These are phyloP conservation scores for Fusarium sp. DNA, from an alignment of 2,329 filamentous ascomycete species.

Conservation along the genomic window DNA sequence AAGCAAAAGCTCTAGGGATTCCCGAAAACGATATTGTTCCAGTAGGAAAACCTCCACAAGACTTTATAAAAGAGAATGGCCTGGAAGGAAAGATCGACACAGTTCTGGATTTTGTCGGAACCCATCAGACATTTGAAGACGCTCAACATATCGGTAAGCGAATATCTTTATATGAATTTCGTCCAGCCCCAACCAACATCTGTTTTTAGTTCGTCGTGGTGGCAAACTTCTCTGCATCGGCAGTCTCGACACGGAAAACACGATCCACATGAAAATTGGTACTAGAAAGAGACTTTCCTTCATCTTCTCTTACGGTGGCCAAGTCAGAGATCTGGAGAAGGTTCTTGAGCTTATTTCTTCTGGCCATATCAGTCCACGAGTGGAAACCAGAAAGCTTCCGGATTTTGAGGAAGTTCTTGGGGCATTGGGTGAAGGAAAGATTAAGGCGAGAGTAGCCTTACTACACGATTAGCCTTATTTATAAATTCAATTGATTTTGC, in stretches of 20 bases:
- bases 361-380: constrained; percentile 21
- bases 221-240: constrained; percentile 56
- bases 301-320: constrained; percentile 59
- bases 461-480: neutral
- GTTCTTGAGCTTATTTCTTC: constrained; percentile 41
- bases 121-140: constrained; percentile 41
- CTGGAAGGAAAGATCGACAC: constrained; percentile 29
- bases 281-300: constrained; percentile 56
- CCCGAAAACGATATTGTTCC: constrained; percentile 28
- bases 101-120: constrained; percentile 38
- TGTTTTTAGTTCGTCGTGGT: constrained; percentile 24
- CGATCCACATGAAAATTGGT: constrained; percentile 57
- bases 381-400: constrained; percentile 19
- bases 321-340: constrained; percentile 53
- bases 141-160: constrained; percentile 36
- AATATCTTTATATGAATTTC: neutral
- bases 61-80: constrained; percentile 11
- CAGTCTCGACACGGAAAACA: constrained; percentile 54
- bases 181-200: fast-evolving
- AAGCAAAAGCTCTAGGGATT: constrained; percentile 23
- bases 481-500: neutral
- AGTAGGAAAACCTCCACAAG: constrained; percentile 11
- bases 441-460: constrained; percentile 15
- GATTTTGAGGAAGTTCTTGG: constrained; percentile 29
- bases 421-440: constrained; percentile 9